Conservation (phyloP, 73 alveolate genomes). For the Tetrahymena thermophila region DNA sequence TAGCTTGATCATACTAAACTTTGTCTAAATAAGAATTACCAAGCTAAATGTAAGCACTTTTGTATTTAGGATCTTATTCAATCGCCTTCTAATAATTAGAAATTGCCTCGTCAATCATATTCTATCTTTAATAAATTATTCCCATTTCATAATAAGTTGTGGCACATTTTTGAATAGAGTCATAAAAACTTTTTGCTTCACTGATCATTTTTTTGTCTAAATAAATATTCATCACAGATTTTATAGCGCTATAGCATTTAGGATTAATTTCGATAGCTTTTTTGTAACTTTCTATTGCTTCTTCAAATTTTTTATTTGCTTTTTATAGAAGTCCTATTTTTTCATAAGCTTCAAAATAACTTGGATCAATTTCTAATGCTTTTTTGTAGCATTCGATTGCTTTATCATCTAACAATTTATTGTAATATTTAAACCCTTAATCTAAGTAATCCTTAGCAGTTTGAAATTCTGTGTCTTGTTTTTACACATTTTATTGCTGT, state of each 20-base stretch:
- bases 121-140: too few species aligned
- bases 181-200: neutral
- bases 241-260: neutral
- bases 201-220: neutral
- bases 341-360: neutral
- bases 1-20: neutral
- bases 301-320: neutral
- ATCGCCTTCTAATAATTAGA: neutral
- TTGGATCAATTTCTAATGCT: neutral
- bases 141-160: neutral
- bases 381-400: neutral
- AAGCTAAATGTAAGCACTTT: too few species aligned
- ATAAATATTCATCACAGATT: neutral
- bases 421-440: neutral
- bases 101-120: neutral
- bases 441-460: neutral
- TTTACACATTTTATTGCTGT: neutral
- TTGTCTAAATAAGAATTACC: neutral
- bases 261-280: neutral
- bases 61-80: neutral
- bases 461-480: neutral
- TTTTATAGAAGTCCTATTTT: neutral
- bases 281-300: neutral
- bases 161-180: neutral
- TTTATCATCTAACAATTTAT: neutral